Percentiles rank a stretch among this genome's conserved stretches.
Evolutionary conservation across 805 yeast genomes (phyloP).

Genomic region (Allodekkera sacchari): DNA sequence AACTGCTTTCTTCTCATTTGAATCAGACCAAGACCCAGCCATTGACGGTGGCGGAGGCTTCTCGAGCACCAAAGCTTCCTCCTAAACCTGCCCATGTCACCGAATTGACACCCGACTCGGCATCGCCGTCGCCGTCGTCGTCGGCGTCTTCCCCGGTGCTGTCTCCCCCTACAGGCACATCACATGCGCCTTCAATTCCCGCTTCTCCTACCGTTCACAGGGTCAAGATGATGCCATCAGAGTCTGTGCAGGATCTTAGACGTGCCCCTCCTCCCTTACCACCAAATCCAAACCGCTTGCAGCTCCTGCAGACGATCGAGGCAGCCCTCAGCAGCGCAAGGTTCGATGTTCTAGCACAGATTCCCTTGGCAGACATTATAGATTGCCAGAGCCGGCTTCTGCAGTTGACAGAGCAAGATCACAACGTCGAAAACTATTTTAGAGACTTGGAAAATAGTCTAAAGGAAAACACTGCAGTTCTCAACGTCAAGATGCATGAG

Average conservation of each 20-base stretch:
- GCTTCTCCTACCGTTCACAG: no score
- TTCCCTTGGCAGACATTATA: constrained; percentile 4
- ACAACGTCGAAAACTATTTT: constrained; percentile 11
- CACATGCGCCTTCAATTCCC: no score
- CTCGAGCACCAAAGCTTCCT: constrained; percentile 4
- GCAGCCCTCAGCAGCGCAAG: constrained; percentile 5
- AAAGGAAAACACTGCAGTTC: constrained; percentile 18
- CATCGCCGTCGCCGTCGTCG: no score
- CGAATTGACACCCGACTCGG: constrained; percentile 8
- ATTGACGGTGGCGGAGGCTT: background rate
- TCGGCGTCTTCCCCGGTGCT: no score
- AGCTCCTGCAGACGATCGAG: constrained; percentile 7
- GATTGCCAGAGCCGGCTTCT: constrained; percentile 13
- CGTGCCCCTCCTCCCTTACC: constrained; percentile 19
- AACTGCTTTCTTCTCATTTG: background rate
- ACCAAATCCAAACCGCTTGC: constrained; percentile 18
- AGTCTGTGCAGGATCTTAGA: no score
- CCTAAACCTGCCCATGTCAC: constrained; percentile 4
- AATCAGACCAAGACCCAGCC: constrained; percentile 1
- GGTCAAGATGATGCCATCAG: no score
- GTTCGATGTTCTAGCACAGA: constrained; percentile 3
- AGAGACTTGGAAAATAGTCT: constrained; percentile 9
- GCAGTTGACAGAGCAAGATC: constrained; percentile 11
- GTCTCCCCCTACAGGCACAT: no score
- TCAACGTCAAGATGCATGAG: constrained; percentile 8